A percentile compares a stretch with the other conserved stretches of the same genome.
Conservation (phyloP, 306 rosid species). For the Glycine tomentella region DNA sequence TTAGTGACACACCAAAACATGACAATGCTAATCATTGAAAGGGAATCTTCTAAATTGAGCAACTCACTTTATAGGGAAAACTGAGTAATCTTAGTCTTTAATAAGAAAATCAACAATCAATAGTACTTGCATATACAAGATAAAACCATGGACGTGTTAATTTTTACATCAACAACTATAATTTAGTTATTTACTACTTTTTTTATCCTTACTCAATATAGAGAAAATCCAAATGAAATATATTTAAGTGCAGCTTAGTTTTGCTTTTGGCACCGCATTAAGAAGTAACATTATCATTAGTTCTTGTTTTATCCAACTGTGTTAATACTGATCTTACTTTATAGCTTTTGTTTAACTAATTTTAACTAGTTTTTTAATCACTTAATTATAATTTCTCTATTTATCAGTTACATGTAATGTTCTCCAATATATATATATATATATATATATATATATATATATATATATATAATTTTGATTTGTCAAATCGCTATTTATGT, state of each 20-base stretch:
- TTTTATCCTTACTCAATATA: not conserved
- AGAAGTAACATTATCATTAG: not conserved
- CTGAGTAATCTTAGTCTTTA: not conserved
- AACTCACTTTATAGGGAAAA: not conserved
- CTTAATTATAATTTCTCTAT: not conserved
- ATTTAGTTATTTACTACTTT: not conserved
- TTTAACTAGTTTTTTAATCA: not conserved
- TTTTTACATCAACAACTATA: not conserved
- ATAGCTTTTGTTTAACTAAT: not conserved
- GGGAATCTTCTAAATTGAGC: not conserved
- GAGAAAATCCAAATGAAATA: not conserved
- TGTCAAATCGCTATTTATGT: not conserved
- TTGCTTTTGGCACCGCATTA: not conserved
- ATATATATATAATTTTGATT: not conserved
- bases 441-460: too few species aligned
- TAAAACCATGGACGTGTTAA: not conserved
- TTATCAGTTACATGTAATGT: not conserved
- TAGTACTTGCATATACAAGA: not conserved
- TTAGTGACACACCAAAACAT: not conserved
- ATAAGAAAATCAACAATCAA: not conserved
- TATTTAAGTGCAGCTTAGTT: not conserved
- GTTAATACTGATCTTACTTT: constrained; percentile 9
- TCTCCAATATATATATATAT: not conserved
- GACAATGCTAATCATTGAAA: not conserved
- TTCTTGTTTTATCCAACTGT: not conserved